These are phyloP conservation scores for Didymella keratinophila DNA, from an alignment of 2,329 filamentous ascomycete species.

Conservation along the genomic window DNA sequence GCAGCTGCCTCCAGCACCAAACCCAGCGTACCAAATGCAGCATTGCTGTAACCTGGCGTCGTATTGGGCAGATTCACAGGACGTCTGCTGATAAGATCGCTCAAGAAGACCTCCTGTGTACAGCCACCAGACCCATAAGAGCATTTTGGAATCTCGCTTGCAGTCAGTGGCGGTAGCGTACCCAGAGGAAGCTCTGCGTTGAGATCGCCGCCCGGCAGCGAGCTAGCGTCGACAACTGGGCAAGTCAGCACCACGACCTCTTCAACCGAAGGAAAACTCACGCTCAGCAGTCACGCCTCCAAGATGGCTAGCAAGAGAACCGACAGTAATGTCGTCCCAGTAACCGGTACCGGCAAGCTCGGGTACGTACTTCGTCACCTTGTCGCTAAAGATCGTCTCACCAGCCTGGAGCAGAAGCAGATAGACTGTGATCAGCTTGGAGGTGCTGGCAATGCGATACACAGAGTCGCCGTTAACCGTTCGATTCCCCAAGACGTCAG, in stretches of 20 bases:
- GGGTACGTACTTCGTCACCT: conserved; percentile 40
- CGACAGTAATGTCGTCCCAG: conserved; percentile 49
- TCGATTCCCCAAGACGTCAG: conserved; percentile 10
- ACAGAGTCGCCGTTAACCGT: conserved; percentile 51
- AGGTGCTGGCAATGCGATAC: conserved; percentile 54
- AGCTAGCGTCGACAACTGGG: conserved; percentile 5
- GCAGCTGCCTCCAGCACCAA: conserved; percentile 57
- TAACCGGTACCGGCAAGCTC: conserved; percentile 32
- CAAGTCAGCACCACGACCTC: background rate
- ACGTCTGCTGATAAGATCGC: conserved; percentile 4
- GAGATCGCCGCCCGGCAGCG: conserved; percentile 12
- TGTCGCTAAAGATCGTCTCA: conserved; percentile 46
- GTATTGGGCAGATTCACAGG: conserved; percentile 56
- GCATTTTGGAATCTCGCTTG: conserved; percentile 18
- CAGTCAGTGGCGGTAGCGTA: conserved; percentile 10
- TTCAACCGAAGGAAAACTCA: conserved; percentile 5
- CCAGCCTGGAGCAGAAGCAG: conserved; percentile 49
- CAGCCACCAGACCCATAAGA: conserved; percentile 9
- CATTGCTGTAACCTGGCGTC: conserved; percentile 60
- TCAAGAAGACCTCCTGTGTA: conserved; percentile 13
- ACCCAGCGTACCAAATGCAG: conserved; percentile 56
- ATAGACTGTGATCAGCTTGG: conserved; percentile 53
- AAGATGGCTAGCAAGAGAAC: conserved; percentile 45
- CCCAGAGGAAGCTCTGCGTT: conserved; percentile 16
- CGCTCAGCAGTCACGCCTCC: conserved; percentile 40